Evolutionary conservation across 768 basidiomycete genomes (phyloP).

Genomic region (Termitomyces sp.): DNA sequence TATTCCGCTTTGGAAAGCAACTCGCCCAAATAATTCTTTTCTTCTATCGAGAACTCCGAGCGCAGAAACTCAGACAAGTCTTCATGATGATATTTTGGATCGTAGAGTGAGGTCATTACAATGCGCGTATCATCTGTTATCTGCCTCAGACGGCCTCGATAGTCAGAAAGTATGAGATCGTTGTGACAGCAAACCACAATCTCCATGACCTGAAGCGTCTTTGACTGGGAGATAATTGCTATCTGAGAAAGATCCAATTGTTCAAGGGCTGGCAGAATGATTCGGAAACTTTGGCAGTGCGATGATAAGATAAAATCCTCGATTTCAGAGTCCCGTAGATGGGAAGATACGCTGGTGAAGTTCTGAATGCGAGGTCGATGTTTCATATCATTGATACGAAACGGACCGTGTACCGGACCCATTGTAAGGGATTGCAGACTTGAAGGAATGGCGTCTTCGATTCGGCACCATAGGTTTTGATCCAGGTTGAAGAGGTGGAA

Average conservation of each 20-base stretch:
- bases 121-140: constrained; percentile 2
- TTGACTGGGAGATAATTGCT: not conserved
- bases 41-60: not conserved
- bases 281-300: constrained; percentile 21
- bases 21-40: not conserved
- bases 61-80: not conserved
- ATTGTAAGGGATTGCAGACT: constrained; percentile 24
- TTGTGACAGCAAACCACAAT: not conserved
- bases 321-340: constrained; percentile 31
- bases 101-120: not conserved
- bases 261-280: constrained; percentile 9
- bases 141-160: not conserved
- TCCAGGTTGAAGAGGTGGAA: constrained; percentile 26
- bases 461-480: constrained; percentile 23
- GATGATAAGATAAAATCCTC: constrained; percentile 23
- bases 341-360: constrained; percentile 28
- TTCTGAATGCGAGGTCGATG: constrained; percentile 17
- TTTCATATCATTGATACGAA: constrained; percentile 21
- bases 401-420: constrained; percentile 30
- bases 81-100: not conserved
- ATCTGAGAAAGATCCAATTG: not conserved
- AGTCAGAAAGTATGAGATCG: not conserved
- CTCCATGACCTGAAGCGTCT: constrained; percentile 4
- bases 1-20: not conserved
- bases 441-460: constrained; percentile 26